These are phyloP conservation scores for Neoboletus subvelutipes DNA, from an alignment of 768 basidiomycete genomes.

Conservation along the genomic window DNA sequence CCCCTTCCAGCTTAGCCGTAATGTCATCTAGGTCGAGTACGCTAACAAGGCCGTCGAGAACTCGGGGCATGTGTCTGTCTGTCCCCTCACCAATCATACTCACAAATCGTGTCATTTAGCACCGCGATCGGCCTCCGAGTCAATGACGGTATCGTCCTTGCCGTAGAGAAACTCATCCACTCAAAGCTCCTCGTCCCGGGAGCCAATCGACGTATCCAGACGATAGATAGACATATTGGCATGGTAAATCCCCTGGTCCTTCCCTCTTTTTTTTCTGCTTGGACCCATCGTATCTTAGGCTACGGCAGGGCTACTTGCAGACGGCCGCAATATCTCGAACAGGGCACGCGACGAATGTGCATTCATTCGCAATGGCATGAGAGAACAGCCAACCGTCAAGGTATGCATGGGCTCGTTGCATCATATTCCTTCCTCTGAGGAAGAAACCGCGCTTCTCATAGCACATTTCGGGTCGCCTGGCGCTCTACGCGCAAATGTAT, in stretches of 20 bases:
- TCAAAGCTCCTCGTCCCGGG: constrained; percentile 94
- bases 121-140: constrained; percentile 96
- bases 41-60: constrained; percentile 99
- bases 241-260: constrained; percentile 51
- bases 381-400: constrained; percentile 75
- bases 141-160: constrained; percentile 91
- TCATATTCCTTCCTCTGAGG: background rate
- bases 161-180: constrained; percentile 97
- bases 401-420: constrained; percentile 38
- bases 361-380: constrained; percentile 70
- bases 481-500: constrained; percentile 91
- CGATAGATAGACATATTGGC: constrained; percentile 91
- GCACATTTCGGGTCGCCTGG: constrained; percentile 73
- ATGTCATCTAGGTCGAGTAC: constrained; percentile 78
- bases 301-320: constrained; percentile 90
- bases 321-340: constrained; percentile 85
- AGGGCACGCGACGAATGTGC: constrained; percentile 83
- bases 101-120: constrained; percentile 39
- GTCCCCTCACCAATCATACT: background rate
- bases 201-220: constrained; percentile 90
- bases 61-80: constrained; percentile 65
- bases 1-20: constrained; percentile 1
- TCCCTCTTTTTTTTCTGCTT: background rate
- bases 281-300: constrained; percentile 50
- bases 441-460: constrained; percentile 19